phyloP scores from a whole-genome alignment of 2,329 filamentous ascomycete genomes.

The Cercospora berteroae region DNA sequence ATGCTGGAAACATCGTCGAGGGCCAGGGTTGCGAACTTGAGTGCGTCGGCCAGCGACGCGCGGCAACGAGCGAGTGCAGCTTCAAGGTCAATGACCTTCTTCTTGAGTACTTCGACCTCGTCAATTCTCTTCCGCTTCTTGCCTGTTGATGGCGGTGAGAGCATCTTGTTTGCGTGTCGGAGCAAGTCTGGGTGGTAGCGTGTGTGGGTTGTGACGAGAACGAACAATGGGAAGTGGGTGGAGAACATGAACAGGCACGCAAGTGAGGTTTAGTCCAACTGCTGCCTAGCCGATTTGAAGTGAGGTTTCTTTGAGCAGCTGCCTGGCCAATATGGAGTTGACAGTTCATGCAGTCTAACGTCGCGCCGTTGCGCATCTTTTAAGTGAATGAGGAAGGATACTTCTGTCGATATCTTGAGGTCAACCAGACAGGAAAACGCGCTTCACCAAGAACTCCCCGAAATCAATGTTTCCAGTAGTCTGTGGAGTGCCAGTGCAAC shows the following conservation, averaged over 20 bases:
- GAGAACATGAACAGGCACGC: background rate
- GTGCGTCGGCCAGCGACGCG: background rate
- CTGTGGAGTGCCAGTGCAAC: constrained; percentile 65
- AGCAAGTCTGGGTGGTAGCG: background rate
- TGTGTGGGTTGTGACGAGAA: background rate
- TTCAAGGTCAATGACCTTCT: background rate
- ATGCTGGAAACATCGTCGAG: background rate
- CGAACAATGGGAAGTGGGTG: background rate
- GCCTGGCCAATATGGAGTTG: background rate
- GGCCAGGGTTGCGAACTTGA: background rate
- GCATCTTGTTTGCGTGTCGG: background rate
- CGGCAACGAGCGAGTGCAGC: background rate
- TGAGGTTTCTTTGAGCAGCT: background rate
- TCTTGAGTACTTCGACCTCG: background rate
- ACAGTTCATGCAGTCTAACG: background rate
- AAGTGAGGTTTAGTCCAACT: background rate
- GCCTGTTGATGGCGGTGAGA: background rate
- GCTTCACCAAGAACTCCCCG: constrained; percentile 30
- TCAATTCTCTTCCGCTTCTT: background rate
- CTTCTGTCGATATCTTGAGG: background rate
- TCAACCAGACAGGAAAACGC: constrained; percentile 11
- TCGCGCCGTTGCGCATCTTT: background rate
- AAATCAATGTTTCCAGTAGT: constrained; percentile 63
- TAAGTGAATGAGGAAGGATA: background rate
- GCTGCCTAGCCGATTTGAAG: background rate